phyloP scores from a whole-genome alignment of 2,329 filamentous ascomycete species.

The Epichloe gansuensis region DNA sequence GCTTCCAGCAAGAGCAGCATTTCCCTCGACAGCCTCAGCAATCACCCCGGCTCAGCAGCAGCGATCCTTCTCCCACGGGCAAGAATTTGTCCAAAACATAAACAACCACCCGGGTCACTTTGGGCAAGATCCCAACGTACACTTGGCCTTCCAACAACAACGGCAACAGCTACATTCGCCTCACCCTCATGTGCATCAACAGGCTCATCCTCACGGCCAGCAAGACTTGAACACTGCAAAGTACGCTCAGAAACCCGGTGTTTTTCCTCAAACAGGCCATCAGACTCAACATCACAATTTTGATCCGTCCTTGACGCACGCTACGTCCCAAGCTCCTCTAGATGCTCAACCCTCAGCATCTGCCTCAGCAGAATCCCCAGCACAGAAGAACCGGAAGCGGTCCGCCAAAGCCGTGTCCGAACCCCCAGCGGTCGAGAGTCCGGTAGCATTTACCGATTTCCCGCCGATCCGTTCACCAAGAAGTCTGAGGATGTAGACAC shows the following conservation, averaged over 20 bases:
- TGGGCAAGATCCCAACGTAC: conserved; percentile 3
- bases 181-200: conserved; percentile 7
- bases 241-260: neutral
- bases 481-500: conserved; percentile 24
- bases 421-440: conserved; percentile 3
- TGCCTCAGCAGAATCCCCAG: conserved; percentile 15
- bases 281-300: conserved; percentile 8
- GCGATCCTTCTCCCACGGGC: conserved; percentile 3
- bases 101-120: conserved; percentile 5
- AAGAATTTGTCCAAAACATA: conserved; percentile 4
- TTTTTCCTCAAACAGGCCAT: conserved; percentile 4
- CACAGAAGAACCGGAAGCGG: conserved; percentile 27
- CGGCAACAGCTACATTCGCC: conserved; percentile 7
- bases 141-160: conserved; percentile 9
- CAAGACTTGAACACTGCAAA: conserved; percentile 13
- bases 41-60: conserved; percentile 12
- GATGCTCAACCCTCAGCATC: neutral
- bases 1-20: conserved; percentile 15
- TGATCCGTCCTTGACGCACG: conserved; percentile 1
- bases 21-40: conserved; percentile 17
- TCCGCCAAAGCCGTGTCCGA: conserved; percentile 11
- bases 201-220: conserved; percentile 17
- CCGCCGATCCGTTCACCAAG: conserved; percentile 17
- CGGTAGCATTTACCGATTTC: conserved; percentile 15
- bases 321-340: neutral